Base-by-base conservation (phyloP, 805 yeast species). In the Lipomyces yamadae region DNA sequence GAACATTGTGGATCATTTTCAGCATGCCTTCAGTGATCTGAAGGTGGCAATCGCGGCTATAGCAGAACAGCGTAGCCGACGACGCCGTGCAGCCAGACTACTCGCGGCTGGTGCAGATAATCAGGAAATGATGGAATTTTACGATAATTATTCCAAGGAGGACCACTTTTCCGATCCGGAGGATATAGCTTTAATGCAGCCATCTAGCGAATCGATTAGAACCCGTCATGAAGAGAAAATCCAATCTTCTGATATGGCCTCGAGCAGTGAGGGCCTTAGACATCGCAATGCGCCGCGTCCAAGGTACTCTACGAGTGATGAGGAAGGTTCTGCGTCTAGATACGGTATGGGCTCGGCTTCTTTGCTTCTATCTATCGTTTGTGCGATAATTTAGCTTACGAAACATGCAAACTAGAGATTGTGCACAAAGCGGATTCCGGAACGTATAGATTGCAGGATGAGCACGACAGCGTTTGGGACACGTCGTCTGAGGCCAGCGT, bases 111-210 rank as follows among this genome's bases (percentile, higher is more conserved):
- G 58, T 7, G 18, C 56, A 3, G 65, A 58, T 24, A 55, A 62
- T 24, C 65, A 62, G 56, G 65, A 62, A 39, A 56, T 62, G 34
- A 52, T 59, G 24, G 61, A 62, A 45, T 53, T 62, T 34, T 62
- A 62, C 48, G 65, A 62, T 50, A 39, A 61, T 32, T 42, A 42
- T 42, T 18, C 15, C n/a, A 42, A 42, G 48, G 18, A 42, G 18
- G 48, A 42, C 24, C 18, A 4, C 6, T 42, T 42, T n/a, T n/a
- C 24, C 29, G 48, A 42, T 42, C 48, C 48, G 48, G 48, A 42
- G 24, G 48, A 42, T 3, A n/a, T 13, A 42, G 48, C 29, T 42
- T 42, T 42, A 42, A 42, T 5, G 24, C n/a, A 1, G 18, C 48
- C 24, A 10, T 42, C 48, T 7, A 42, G 8, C 18, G 48, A 42